These are phyloP conservation scores for Heteromeles arbutifolia DNA, from an alignment of 306 rosid genomes.

Conservation along the genomic window DNA sequence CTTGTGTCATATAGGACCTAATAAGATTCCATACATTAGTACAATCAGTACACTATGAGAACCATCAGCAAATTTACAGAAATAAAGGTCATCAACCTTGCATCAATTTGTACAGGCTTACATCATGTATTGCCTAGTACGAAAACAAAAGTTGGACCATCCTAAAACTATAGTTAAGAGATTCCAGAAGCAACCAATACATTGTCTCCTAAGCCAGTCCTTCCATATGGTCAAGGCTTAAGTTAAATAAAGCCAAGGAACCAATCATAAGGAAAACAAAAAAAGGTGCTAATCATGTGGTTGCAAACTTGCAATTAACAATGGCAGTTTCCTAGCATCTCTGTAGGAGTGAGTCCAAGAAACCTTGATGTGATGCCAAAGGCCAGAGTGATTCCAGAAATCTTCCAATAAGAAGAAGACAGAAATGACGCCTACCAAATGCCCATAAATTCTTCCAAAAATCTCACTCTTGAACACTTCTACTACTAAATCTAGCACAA, in stretches of 20 bases:
- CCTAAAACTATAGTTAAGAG: background rate
- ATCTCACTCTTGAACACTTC: background rate
- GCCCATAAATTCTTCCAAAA: background rate
- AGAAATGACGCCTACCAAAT: background rate
- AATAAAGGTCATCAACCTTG: background rate
- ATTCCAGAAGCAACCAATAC: background rate
- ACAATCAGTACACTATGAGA: slow-evolving; percentile 12
- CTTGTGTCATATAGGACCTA: slow-evolving; percentile 79
- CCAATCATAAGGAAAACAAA: background rate
- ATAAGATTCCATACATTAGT: slow-evolving; percentile 21
- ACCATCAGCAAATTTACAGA: background rate
- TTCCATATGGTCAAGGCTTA: background rate
- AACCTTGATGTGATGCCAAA: background rate
- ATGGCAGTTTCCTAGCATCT: background rate
- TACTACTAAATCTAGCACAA: background rate
- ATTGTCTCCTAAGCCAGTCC: background rate
- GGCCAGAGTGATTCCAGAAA: background rate
- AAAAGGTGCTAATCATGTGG: background rate
- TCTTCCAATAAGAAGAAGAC: background rate
- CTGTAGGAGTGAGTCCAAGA: background rate
- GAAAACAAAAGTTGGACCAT: background rate
- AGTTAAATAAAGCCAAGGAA: background rate
- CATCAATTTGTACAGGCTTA: background rate
- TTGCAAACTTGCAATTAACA: background rate
- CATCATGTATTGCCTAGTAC: background rate